Evolutionary conservation across 768 basidiomycete genomes (phyloP), one percentile per base, ranked within the genome.

Genomic region (Cystofilobasidium capitatum): DNA sequence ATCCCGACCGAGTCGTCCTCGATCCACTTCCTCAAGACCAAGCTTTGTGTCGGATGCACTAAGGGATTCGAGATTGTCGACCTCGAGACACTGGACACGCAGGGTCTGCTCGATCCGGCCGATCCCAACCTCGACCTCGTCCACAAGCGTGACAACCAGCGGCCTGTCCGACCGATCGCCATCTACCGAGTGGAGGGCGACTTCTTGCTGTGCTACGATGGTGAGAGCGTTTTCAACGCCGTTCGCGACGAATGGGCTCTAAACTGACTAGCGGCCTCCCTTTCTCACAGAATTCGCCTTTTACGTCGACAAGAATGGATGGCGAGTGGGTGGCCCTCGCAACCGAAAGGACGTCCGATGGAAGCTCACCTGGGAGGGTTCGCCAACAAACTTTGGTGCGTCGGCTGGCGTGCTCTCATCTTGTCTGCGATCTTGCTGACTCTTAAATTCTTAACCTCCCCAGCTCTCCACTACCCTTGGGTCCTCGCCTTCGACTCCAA

Each of bases 31-130:
- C 82, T 99, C 71, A 96, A 94, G 81, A 96, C 94, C 57, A 89
- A 88, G 79, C 83, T 99, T 71, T 99, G 96, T 76, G 90, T 99
- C 17, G 96, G 94, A 1, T 94, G 92, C 75, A 89, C 93, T 13
- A 88, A 90, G 73, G 96, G 96, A 22, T 98, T 99, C 76, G 96
- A 98, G 79, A 97, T 99, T 71, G 91, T 99, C 70, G 96, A 99
- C 76, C 83, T 98, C 44, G 92, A 97, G 77, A 93, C 88, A 69
- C 79, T 99, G 78, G 96, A 99, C 76, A 97, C 94, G 47, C 94
- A 98, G 78, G 91, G 91, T 4, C 77, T 99, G 72, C 81, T 99
- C 62, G 96, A 99, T 78, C 96, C 94, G 0, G 83, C 85, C 14
- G 96, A 99, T 74, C 83, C 84, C 68, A 86, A 86, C 17, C 82